phyloP scores from a whole-genome alignment of 257 asterid species.

The Rhazya stricta region DNA sequence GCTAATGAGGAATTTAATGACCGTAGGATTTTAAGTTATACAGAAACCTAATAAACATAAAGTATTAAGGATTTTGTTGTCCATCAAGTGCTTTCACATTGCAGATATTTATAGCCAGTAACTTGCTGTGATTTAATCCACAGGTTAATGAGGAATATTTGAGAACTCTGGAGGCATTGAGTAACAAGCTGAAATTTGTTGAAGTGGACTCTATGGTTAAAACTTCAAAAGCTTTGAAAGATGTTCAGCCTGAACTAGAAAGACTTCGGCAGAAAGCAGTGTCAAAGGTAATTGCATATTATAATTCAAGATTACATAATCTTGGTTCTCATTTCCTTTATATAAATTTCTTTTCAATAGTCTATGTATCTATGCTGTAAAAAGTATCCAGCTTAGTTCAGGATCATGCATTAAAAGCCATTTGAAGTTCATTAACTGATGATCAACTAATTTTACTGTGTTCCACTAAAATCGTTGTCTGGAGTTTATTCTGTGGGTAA shows the following conservation, averaged over 20 bases:
- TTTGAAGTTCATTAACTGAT: not conserved
- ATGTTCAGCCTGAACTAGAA: constrained; percentile 93
- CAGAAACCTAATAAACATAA: too few relatives aligned
- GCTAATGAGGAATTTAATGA: too few relatives aligned
- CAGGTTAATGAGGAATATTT: constrained; percentile 94
- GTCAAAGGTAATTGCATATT: constrained; percentile 60
- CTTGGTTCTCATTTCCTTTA: not conserved
- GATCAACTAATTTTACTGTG: not conserved
- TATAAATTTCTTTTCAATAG: not conserved
- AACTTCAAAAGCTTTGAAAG: constrained; percentile 80
- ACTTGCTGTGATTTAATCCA: constrained; percentile 22
- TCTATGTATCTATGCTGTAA: not conserved
- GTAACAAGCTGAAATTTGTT: constrained; percentile 81
- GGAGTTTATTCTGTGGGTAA: constrained; percentile 10
- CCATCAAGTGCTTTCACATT: not conserved
- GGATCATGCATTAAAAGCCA: not conserved
- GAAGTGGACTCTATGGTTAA: constrained; percentile 73
- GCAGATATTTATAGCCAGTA: constrained; percentile 17
- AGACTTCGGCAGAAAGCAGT: constrained; percentile 95
- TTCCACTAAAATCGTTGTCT: not conserved
- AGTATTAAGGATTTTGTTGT: too few relatives aligned
- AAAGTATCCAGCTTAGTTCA: not conserved
- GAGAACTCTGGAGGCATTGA: constrained; percentile 82
- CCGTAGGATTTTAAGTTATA: too few relatives aligned
- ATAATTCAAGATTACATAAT: not conserved